A percentile compares a stretch with the other conserved stretches of the same genome.
These are phyloP conservation scores for Lignosus rhinocerotis DNA, from an alignment of 1,284 basidiomycete species.

Conservation along the genomic window DNA sequence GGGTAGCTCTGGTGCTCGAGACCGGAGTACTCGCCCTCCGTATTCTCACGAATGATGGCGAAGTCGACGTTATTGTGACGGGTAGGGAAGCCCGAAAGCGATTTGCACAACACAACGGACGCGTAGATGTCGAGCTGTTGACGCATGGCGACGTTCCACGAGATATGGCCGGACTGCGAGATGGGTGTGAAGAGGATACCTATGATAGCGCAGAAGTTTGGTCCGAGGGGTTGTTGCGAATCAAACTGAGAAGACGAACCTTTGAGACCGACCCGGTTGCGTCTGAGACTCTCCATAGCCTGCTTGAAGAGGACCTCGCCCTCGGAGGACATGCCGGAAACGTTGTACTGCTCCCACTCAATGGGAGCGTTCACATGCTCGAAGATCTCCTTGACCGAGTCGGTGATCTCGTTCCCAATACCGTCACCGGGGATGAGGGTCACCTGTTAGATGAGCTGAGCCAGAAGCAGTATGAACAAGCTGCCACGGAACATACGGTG, in stretches of 20 bases:
- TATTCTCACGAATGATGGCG: conserved; percentile 99
- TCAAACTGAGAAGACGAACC: conserved; percentile 52
- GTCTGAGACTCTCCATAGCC: conserved; percentile 94
- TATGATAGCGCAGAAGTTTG: conserved; percentile 34
- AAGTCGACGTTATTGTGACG: conserved; percentile 98
- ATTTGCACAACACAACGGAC: conserved; percentile 97
- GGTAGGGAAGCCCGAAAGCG: conserved; percentile 95
- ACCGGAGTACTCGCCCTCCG: conserved; percentile 99
- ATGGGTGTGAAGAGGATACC: conserved; percentile 99
- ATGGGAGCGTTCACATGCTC: conserved; percentile 97
- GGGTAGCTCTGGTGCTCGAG: conserved; percentile 98
- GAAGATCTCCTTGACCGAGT: conserved; percentile 99
- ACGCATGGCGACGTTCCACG: conserved; percentile 99
- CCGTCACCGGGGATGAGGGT: conserved; percentile 96
- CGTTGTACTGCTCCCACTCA: conserved; percentile 99
- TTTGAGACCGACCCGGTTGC: conserved; percentile 98
- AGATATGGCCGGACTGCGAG: conserved; percentile 94
- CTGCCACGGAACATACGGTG: conserved; percentile 56
- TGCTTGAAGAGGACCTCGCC: conserved; percentile 96
- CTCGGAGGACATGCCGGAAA: conserved; percentile 93
- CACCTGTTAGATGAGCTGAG: conserved; percentile 52
- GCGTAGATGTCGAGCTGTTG: conserved; percentile 99
- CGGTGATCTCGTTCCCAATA: conserved; percentile 96
- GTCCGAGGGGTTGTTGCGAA: background rate
- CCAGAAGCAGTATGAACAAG: conserved; percentile 23